Base-by-base conservation (phyloP, 768 basidiomycete species). In the Trametes maxima region DNA sequence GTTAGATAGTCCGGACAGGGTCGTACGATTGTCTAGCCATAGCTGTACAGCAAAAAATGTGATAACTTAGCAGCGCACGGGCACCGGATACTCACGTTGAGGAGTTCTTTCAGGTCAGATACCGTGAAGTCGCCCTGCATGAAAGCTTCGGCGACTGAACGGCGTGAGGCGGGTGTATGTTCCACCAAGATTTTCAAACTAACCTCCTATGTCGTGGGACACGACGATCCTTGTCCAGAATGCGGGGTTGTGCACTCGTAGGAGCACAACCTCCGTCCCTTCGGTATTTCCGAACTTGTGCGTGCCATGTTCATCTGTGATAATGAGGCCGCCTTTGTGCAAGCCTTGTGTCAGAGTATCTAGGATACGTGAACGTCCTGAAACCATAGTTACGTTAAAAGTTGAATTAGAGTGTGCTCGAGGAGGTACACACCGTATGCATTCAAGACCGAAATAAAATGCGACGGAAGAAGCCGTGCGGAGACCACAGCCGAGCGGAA, bases 131-230 rank as follows among this genome's bases (percentile, higher is more conserved):
- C 65, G 33, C 68, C 68, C n/a, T 66, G 53, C 61, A 72, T 71
- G 54, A 68, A 72, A 2, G 70, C 67, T 54, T 72, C 71, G 39
- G 67, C 63, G n/a, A 72, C 70, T 52, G 24, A 52, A 19, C 13
- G 39, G 16, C 14, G 37, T 54, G 5, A 44, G 24, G 19, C 24
- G 21, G 33, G 35, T 35, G 43, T 24, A 21, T 17, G 28, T 33
- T 33, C 28, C 12, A 40, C 28, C 37, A 36, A 3, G 17, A 51
- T 12, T 19, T 47, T 28, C 13, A 43, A 5, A 50, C 60, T 28
- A 16, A 62, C 60, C 48, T 10, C 60, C 60, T 4, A 56, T 46
- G 40, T 62, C 60, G 17, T 62, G 28, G 24, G 60, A 47, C 5
- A 54, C 16, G 28, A 55, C 42, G 36, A 62, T 39, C 19, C 54